Evolutionary conservation across 768 basidiomycete species (phyloP).

Genomic region (Boletales sp.): DNA sequence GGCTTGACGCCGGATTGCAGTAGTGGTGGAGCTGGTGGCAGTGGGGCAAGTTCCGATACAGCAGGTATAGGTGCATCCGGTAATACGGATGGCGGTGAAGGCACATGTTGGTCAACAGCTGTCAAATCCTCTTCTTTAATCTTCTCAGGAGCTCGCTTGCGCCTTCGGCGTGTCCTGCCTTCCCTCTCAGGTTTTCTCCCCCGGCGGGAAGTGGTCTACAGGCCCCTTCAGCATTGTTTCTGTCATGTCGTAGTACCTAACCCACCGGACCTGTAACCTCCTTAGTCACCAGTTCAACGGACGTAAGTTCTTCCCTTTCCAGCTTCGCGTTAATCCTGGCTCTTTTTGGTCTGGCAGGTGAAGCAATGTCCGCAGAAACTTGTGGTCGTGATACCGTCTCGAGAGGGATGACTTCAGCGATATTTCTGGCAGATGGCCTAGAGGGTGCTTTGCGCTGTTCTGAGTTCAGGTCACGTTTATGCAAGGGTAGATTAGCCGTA

Average conservation of each 20-base stretch:
- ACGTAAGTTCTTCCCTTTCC: conserved; percentile 22
- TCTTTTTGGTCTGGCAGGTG: conserved; percentile 28
- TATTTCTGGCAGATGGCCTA: conserved; percentile 15
- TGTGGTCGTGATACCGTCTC: conserved; percentile 14
- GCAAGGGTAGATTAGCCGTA: background rate
- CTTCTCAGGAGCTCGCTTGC: conserved; percentile 13
- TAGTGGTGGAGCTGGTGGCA: conserved; percentile 2
- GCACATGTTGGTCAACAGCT: conserved; percentile 6
- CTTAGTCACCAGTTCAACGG: conserved; percentile 2
- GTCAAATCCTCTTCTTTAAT: conserved; percentile 13
- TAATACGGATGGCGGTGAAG: conserved; percentile 7
- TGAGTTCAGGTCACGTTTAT: conserved; percentile 3
- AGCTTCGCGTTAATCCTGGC: conserved; percentile 27
- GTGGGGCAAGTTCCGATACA: conserved; percentile 12
- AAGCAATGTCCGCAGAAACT: conserved; percentile 14
- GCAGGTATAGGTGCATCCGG: conserved; percentile 13
- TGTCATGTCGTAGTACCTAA: background rate
- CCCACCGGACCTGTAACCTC: conserved; percentile 15
- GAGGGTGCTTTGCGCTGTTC: conserved; percentile 29
- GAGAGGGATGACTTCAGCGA: conserved; percentile 10
- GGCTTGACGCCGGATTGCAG: conserved; percentile 20
- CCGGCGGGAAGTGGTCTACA: conserved; percentile 11
- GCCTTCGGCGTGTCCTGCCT: conserved; percentile 24
- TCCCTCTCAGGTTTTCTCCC: conserved; percentile 12
- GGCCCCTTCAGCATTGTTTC: conserved; percentile 1